phyloP scores from a whole-genome alignment of 352 stramenopile species.

The Globisporangium parvum region DNA sequence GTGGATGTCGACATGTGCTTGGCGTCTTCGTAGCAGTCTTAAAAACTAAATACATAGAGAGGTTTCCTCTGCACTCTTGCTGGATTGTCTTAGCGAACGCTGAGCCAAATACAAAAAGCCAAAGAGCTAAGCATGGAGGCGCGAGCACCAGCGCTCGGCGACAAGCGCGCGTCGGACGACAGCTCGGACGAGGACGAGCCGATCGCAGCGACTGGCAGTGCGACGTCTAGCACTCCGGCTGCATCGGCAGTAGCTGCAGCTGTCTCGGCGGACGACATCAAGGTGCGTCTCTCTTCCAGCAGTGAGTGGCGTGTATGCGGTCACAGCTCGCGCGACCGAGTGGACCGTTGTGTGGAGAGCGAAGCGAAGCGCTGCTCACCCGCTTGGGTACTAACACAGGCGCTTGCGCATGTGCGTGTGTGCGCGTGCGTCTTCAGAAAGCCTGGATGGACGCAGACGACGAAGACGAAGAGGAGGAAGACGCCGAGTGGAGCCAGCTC shows the following conservation, averaged over 20 bases:
- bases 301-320: not conserved
- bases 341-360: no score
- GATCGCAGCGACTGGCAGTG: slow-evolving; percentile 26
- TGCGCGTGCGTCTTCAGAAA: slow-evolving; percentile 23
- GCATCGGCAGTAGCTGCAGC: not conserved
- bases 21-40: no score
- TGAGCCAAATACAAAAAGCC: no score
- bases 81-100: no score
- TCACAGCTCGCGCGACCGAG: not conserved
- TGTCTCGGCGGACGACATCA: not conserved
- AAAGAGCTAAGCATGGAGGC: not conserved
- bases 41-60: no score
- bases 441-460: slow-evolving; percentile 74
- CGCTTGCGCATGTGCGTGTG: not conserved
- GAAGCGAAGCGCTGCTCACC: not conserved
- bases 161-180: slow-evolving; percentile 38
- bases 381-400: not conserved
- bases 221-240: slow-evolving; percentile 1
- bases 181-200: slow-evolving; percentile 86
- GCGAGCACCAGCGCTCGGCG: slow-evolving; percentile 1
- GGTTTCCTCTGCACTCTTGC: no score
- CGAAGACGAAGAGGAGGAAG: slow-evolving; percentile 78
- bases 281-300: not conserved
- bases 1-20: no score
- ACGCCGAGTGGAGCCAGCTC: slow-evolving; percentile 67